These are phyloP conservation scores for Phytophthora hybrid DNA, from an alignment of 352 stramenopile genomes.

Conservation along the genomic window DNA sequence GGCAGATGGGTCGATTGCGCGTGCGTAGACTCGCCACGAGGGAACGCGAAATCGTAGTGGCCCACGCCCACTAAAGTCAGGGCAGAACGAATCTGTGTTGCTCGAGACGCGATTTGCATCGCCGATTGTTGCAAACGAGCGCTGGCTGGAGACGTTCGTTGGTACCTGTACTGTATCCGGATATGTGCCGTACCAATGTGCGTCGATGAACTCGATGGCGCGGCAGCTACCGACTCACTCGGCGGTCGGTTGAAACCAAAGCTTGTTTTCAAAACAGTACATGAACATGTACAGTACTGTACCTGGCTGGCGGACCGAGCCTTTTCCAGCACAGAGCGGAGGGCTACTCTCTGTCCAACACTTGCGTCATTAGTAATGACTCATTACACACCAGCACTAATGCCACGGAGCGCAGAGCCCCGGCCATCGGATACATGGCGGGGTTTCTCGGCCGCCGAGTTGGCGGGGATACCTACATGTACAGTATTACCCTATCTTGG, in stretches of 20 bases:
- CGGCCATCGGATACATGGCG: conserved; percentile 27
- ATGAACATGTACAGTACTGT: too few species aligned
- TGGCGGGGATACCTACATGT: too few species aligned
- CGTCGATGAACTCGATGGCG: background rate
- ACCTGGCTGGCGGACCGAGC: background rate
- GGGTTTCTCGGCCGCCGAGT: conserved; percentile 1
- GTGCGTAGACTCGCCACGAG: conserved; percentile 18
- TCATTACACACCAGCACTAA: conserved; percentile 23
- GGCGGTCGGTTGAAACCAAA: conserved; percentile 10
- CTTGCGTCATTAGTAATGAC: too few species aligned
- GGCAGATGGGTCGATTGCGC: conserved; percentile 5
- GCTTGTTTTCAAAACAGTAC: conserved; percentile 29
- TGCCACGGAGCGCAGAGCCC: conserved; percentile 20
- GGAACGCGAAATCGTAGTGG: conserved; percentile 32
- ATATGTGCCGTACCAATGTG: too few species aligned
- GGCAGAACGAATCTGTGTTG: conserved; percentile 10
- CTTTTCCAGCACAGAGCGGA: conserved; percentile 13
- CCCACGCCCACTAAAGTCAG: too few species aligned
- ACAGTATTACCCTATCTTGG: too few species aligned
- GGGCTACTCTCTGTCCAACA: conserved; percentile 26
- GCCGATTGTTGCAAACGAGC: conserved; percentile 22
- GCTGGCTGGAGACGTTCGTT: background rate
- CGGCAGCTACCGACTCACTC: background rate
- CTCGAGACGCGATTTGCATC: conserved; percentile 30
- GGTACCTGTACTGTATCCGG: too few species aligned